Conservation (phyloP, 257 asterid genomes). For the Solanum medicagineum region DNA sequence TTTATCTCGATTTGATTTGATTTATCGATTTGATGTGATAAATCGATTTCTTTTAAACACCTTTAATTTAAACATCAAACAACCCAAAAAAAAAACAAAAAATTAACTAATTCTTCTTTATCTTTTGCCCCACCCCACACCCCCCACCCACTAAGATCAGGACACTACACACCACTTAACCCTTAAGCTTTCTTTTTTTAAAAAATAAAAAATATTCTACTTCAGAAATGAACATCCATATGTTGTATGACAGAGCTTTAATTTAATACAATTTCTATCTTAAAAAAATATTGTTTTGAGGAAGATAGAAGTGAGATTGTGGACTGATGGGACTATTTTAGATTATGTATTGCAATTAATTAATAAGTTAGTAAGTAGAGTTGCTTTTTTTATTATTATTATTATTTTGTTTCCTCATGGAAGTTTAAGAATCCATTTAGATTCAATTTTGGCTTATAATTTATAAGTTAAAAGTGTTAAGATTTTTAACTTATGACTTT, state of each 20-base stretch:
- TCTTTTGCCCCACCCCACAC: fast-evolving
- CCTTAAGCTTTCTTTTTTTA: neutral
- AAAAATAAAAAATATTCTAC: neutral
- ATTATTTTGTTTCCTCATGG: neutral
- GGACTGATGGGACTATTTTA: neutral
- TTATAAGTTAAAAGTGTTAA: too few species aligned
- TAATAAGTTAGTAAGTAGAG: neutral
- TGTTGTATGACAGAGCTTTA: neutral
- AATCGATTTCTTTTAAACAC: too few species aligned
- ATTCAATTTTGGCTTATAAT: too few species aligned
- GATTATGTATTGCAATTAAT: neutral
- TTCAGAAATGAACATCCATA: neutral
- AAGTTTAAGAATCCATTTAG: neutral
- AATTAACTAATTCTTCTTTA: neutral
- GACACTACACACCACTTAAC: too few species aligned
- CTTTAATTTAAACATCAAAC: neutral
- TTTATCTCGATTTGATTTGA: too few species aligned
- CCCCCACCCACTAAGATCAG: neutral
- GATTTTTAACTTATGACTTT: too few species aligned
- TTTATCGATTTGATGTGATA: too few species aligned
- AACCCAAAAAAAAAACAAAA: neutral
- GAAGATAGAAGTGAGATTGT: neutral
- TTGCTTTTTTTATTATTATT: neutral
- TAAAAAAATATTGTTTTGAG: neutral
- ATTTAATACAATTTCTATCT: neutral